A percentile compares a stretch with the other conserved stretches of the same genome.
Evolutionary conservation across 371 early-diverging fungal species (phyloP).

Genomic region (Mucor mucedo): DNA sequence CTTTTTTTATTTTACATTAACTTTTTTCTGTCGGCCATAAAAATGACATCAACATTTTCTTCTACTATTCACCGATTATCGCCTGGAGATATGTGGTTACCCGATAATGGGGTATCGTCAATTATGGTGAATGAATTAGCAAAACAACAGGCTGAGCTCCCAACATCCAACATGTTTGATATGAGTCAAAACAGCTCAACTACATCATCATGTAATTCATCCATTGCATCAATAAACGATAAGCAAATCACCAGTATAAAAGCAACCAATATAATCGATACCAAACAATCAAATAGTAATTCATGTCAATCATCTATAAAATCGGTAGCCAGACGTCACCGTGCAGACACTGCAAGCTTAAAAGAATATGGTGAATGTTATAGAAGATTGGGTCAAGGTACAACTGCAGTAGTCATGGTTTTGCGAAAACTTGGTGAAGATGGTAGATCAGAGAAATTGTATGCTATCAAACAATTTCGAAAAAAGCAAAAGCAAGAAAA

Average conservation of each 20-base stretch:
- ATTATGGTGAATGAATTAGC: constrained; percentile 26
- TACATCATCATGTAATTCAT: constrained; percentile 26
- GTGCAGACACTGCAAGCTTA: constrained; percentile 37
- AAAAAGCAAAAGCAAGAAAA: constrained; percentile 82
- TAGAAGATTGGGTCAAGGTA: constrained; percentile 84
- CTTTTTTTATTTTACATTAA: neutral
- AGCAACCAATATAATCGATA: constrained; percentile 1
- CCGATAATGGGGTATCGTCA: constrained; percentile 23
- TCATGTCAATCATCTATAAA: constrained; percentile 20
- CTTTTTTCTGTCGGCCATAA: neutral
- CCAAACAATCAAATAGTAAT: constrained; percentile 7
- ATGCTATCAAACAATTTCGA: constrained; percentile 92
- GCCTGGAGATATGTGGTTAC: constrained; percentile 34
- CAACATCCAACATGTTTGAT: constrained; percentile 7
- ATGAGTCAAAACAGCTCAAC: constrained; percentile 26
- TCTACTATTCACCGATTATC: constrained; percentile 26
- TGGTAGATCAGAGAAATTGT: constrained; percentile 67
- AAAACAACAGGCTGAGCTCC: constrained; percentile 26
- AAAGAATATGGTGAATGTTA: constrained; percentile 85
- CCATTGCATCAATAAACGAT: constrained; percentile 13
- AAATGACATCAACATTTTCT: constrained; percentile 19
- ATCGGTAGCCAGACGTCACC: constrained; percentile 22
- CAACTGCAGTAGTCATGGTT: constrained; percentile 90
- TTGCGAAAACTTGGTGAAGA: constrained; percentile 68
- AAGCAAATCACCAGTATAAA: neutral